Percentiles rank a stretch among this genome's conserved stretches.
phyloP scores from a whole-genome alignment of 2,329 filamentous ascomycete genomes.

The Aphanoascus verrucosus region DNA sequence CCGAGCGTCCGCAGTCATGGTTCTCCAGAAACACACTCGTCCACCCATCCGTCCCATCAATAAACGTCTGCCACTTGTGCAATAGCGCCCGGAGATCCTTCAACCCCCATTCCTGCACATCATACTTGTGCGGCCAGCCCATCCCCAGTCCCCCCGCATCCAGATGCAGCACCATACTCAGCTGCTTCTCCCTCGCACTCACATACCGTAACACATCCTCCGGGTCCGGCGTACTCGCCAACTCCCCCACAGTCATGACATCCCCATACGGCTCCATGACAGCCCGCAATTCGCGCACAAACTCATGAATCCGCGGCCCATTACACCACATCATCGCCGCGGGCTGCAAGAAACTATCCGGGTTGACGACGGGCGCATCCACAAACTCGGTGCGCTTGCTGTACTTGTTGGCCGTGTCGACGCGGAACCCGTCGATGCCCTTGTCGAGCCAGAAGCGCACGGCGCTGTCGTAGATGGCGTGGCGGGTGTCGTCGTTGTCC shows the following conservation, averaged over 20 bases:
- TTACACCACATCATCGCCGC: constrained; percentile 53
- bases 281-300: constrained; percentile 53
- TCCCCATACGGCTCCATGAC: constrained; percentile 50
- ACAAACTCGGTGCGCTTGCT: constrained; percentile 38
- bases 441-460: constrained; percentile 66
- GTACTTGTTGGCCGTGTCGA: constrained; percentile 59
- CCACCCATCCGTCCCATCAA: constrained; percentile 42
- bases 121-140: constrained; percentile 40
- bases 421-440: constrained; percentile 58
- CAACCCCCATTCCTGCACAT: constrained; percentile 36
- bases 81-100: constrained; percentile 42
- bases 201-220: constrained; percentile 51
- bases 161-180: constrained; percentile 57
- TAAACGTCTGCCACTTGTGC: constrained; percentile 42
- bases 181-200: constrained; percentile 46
- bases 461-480: constrained; percentile 55
- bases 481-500: constrained; percentile 54
- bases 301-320: constrained; percentile 59
- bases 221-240: constrained; percentile 52
- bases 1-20: constrained; percentile 49
- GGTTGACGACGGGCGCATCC: constrained; percentile 47
- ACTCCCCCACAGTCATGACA: constrained; percentile 61
- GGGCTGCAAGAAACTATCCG: constrained; percentile 39
- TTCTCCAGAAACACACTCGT: constrained; percentile 54
- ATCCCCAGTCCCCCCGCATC: constrained; percentile 46